Evolutionary conservation across 768 basidiomycete genomes (phyloP), one percentile per base, ranked within the genome.

Genomic region (Lactarius deliciosus): DNA sequence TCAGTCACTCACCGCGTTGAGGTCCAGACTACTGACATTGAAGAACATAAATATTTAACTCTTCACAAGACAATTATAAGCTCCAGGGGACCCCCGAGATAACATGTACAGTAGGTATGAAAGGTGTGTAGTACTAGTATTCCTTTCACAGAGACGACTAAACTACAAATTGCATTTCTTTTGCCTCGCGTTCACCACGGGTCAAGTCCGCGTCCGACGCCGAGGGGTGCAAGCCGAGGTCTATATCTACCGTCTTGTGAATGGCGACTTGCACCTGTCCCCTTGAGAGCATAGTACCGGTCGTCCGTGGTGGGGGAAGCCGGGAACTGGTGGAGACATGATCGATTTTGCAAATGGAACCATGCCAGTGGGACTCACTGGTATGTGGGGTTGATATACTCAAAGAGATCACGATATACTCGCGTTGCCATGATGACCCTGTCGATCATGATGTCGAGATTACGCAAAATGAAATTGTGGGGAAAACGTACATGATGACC

Each of bases 181-280:
- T 62, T 32, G 61, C 61, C 61, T 62, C 61, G 47, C 61, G 61
- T 47, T 62, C 61, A 47, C 61, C 61, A 22, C 32, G 61, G 43
- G 18, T 32, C 41, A 28, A 15, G 47, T 32, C 40, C 10, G 16
- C 30, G 9, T 50, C 61, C 13, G 25, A n/a, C 32, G 2, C 20
- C 10, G 32, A n/a, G 28, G 8, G 1, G 43, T 62, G 16, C 10
- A 38, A 28, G 32, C 45, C 61, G 28, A 53, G 15, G 38, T 63
- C 62, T 8, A 63, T 41, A 36, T 63, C 62, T n/a, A 63, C 47
- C 18, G 62, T 63, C 38, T 63, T 63, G 54, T 63, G 55, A 5
- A 63, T 22, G 3, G 30, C 30, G 6, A 63, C 62, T 15, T 63
- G 54, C 7, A 63, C 30, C 30, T 57, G 55, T 10, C 30, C 55